Evolutionary conservation across 1,284 basidiomycete species (phyloP).

Genomic region (Leucoagaricus sp.): DNA sequence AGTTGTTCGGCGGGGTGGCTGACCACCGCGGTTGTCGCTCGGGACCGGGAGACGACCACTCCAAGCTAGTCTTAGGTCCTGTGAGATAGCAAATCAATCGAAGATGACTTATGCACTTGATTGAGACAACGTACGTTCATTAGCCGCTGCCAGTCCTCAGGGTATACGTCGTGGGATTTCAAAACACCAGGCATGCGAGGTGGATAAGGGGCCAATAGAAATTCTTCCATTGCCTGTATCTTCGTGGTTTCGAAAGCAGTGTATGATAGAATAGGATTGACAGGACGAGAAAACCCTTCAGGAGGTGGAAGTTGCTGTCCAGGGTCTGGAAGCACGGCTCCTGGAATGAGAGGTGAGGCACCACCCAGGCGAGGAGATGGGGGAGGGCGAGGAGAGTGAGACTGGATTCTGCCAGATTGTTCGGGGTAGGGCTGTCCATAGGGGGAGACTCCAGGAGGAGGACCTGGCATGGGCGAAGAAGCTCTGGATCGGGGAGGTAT

Average conservation of each 20-base stretch:
- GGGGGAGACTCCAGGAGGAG: constrained; percentile 14
- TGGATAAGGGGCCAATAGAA: constrained; percentile 49
- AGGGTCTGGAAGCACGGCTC: constrained; percentile 30
- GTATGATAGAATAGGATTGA: constrained; percentile 66
- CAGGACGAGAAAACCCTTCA: constrained; percentile 69
- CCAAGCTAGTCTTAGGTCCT: constrained; percentile 77
- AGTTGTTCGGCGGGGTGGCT: constrained; percentile 54
- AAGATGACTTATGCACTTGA: constrained; percentile 5
- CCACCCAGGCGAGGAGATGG: constrained; percentile 17
- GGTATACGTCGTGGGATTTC: constrained; percentile 73
- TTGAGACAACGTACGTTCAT: constrained; percentile 54
- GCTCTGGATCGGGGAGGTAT: constrained; percentile 31
- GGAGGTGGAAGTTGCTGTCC: constrained; percentile 57
- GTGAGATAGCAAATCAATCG: constrained; percentile 14
- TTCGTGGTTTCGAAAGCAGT: constrained; percentile 69
- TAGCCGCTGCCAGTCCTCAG: constrained; percentile 75
- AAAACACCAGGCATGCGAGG: constrained; percentile 73
- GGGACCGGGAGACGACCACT: constrained; percentile 67
- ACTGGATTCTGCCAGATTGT: constrained; percentile 17
- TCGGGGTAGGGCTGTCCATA: constrained; percentile 3
- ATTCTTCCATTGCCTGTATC: constrained; percentile 72
- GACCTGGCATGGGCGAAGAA: constrained; percentile 34
- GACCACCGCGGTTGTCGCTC: constrained; percentile 42
- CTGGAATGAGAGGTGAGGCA: constrained; percentile 26
- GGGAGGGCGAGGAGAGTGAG: constrained; percentile 25